These are phyloP conservation scores for Microthlaspi erraticum DNA, from an alignment of 345 rosid species.

Conservation along the genomic window DNA sequence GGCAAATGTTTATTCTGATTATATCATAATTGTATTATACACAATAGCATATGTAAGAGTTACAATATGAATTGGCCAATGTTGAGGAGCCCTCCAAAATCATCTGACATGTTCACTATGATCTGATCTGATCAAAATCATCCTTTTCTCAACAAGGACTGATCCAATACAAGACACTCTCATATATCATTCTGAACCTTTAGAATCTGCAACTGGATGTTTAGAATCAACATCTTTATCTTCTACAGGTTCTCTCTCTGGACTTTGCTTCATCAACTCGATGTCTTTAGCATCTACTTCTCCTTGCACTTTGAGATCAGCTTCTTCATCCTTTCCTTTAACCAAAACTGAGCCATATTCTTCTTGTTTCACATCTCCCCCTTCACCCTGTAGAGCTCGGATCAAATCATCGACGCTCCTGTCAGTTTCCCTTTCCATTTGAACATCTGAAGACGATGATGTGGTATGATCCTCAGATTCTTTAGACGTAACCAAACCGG, in stretches of 20 bases:
- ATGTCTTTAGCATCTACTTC: constrained; percentile 18
- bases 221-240: constrained; percentile 20
- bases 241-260: constrained; percentile 25
- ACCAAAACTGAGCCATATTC: constrained; percentile 4
- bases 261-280: constrained; percentile 22
- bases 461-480: constrained; percentile 31
- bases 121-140: constrained; percentile 9
- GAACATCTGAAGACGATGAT: constrained; percentile 14
- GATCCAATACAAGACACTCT: constrained; percentile 1
- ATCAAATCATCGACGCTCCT: constrained; percentile 43
- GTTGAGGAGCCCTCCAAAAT: constrained; percentile 12
- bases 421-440: constrained; percentile 34
- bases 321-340: constrained; percentile 28
- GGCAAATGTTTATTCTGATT: background rate
- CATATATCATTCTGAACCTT: constrained; percentile 3
- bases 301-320: constrained; percentile 8
- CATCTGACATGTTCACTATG: background rate
- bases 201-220: constrained; percentile 4
- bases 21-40: constrained; percentile 5
- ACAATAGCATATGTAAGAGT: constrained; percentile 5
- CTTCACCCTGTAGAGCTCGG: constrained; percentile 41
- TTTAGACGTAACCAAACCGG: constrained; percentile 23
- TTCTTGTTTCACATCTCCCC: constrained; percentile 33
- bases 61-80: constrained; percentile 16
- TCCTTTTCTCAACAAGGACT: background rate